A percentile compares a stretch with the other conserved stretches of the same genome.
These are phyloP conservation scores for Arthrobotrys musiformis DNA, from an alignment of 2,329 filamentous ascomycete genomes.

Conservation along the genomic window DNA sequence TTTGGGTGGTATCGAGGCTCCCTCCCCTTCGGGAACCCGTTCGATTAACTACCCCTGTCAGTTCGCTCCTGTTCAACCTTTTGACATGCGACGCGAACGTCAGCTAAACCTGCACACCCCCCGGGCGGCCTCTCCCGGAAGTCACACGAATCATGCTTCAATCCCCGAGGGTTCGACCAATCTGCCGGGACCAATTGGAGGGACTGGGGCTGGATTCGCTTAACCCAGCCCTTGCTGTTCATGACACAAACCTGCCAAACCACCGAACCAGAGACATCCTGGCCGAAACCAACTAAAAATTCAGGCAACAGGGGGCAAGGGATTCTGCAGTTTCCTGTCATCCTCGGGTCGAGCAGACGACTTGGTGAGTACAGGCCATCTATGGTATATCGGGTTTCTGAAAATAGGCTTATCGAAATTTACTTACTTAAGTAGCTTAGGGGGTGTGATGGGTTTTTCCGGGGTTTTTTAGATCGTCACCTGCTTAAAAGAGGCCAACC, in stretches of 20 bases:
- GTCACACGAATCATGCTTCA: background rate
- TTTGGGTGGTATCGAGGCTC: conserved; percentile 41
- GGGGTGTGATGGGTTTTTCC: background rate
- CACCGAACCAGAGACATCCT: conserved; percentile 49
- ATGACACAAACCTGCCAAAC: conserved; percentile 56
- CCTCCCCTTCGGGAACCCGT: conserved; percentile 55
- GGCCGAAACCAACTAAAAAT: conserved; percentile 56
- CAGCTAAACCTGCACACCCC: background rate
- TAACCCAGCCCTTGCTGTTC: conserved; percentile 45
- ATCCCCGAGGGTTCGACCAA: conserved; percentile 42
- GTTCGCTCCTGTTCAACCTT: background rate
- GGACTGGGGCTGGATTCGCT: conserved; percentile 43
- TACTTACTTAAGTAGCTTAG: background rate
- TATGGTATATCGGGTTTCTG: conserved; percentile 36
- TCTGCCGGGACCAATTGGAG: conserved; percentile 36
- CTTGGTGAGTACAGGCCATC: conserved; percentile 35
- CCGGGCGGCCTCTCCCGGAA: conserved; percentile 15
- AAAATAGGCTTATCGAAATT: conserved; percentile 35
- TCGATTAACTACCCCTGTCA: conserved; percentile 8
- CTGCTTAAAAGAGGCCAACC: conserved; percentile 17
- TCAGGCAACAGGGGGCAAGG: conserved; percentile 53
- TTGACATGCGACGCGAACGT: background rate
- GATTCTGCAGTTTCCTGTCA: conserved; percentile 43
- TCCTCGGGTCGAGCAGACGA: conserved; percentile 46
- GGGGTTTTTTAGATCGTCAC: conserved; percentile 1